Evolutionary conservation across 345 rosid species (phyloP), one percentile per base, ranked within the genome.

Genomic region (Eucalyptus shirleyi): DNA sequence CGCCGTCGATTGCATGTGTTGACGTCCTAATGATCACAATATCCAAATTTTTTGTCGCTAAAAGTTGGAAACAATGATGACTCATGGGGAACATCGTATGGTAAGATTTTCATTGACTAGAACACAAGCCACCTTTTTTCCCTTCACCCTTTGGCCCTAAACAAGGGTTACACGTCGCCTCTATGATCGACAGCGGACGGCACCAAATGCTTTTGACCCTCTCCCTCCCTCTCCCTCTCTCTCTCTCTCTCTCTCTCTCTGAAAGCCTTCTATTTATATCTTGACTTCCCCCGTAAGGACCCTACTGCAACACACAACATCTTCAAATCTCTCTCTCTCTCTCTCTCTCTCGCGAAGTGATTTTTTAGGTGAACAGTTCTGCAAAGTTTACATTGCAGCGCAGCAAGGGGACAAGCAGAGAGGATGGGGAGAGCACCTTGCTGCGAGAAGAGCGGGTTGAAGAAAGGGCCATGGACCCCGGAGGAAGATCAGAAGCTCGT

Each of bases 401-500:
- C 28, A 77, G 83, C 83, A 67, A 77, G 83, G 24, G 47, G 83
- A 42, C 30, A 12, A 19, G 44, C 21, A 60, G 10, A 53, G 53
- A 88, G 65, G 24, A 97, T 97, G 99, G 98, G 94, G 80, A 94
- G 98, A 91, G 86, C 95, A 91, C 98, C 98, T 82, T 97, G 98
- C 90, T 97, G 98, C 87, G 98, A 96, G 83, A 96, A 96, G 93
- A 93, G 90, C 82, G 98, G 95, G 24, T 94, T 96, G 37, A 97
- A 95, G 93, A 97, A 93, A 92, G 99, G 99, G 24, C 97, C 99
- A 19, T 97, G 99, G 99, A 97, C 97, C 11, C 91, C 95, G 30
- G 99, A 97, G 89, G 99, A 97, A 91, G 99, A 97, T 87, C 93
- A 93, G 92, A 96, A 92, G 86, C 91, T 97, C 87, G 56, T 93